Evolutionary conservation across 352 stramenopile species (phyloP).

Genomic region (Aphanomyces cochlioides): DNA sequence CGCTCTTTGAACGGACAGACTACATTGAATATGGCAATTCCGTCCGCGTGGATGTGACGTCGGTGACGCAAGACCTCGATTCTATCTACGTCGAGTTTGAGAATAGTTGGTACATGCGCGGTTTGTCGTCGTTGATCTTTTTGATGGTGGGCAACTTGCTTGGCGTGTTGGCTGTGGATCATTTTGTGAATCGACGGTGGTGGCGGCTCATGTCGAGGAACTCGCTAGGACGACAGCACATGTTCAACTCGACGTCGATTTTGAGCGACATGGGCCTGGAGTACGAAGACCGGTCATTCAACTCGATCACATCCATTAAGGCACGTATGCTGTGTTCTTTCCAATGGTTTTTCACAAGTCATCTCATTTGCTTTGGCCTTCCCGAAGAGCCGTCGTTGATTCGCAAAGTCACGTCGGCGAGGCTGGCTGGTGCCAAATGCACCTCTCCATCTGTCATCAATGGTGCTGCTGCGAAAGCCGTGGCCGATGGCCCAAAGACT

Average conservation of each 20-base stretch:
- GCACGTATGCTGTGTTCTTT: conserved; percentile 14
- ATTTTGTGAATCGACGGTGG: conserved; percentile 6
- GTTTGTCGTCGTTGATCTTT: background rate
- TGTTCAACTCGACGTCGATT: conserved; percentile 29
- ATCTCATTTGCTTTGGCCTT: conserved; percentile 23
- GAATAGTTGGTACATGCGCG: conserved; percentile 25
- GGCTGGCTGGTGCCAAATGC: too few species aligned
- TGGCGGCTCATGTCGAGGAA: conserved; percentile 19
- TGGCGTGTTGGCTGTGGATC: conserved; percentile 1
- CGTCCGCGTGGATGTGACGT: background rate
- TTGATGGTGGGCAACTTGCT: conserved; percentile 19
- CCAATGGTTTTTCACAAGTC: conserved; percentile 29
- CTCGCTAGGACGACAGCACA: conserved; percentile 3
- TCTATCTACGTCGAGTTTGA: background rate
- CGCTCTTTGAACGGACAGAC: background rate
- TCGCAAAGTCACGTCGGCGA: background rate
- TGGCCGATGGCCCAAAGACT: too few species aligned
- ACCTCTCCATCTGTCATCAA: too few species aligned
- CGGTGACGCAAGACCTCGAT: conserved; percentile 10
- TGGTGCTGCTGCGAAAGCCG: too few species aligned
- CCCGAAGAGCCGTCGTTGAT: conserved; percentile 15
- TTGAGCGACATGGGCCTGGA: background rate
- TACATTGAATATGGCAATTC: conserved; percentile 27
- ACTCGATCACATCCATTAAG: background rate
- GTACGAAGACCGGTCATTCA: background rate